Percentiles rank a stretch among this genome's conserved stretches.
These are phyloP conservation scores for Backusella psychrophila DNA, from an alignment of 192 early-diverging fungal genomes.

Conservation along the genomic window DNA sequence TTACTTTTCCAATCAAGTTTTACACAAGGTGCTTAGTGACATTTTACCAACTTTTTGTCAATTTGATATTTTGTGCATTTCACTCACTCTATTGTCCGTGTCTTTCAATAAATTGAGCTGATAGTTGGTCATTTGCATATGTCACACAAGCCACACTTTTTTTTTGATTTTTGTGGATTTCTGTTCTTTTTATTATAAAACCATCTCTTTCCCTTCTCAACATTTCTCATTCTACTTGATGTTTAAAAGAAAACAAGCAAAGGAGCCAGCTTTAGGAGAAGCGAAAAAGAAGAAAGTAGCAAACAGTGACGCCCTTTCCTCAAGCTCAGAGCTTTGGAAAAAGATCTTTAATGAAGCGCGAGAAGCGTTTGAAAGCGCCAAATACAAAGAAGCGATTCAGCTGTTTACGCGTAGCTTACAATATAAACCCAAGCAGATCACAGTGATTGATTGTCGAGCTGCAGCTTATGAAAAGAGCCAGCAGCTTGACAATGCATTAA, in stretches of 20 bases:
- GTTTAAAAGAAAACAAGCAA: neutral
- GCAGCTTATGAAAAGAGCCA: neutral
- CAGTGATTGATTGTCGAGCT: conserved; percentile 9
- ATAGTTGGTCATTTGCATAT: too few relatives aligned
- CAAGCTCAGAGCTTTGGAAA: neutral
- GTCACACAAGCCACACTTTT: too few relatives aligned
- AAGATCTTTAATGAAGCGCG: neutral
- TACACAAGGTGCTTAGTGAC: too few relatives aligned
- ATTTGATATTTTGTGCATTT: too few relatives aligned
- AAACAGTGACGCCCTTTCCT: neutral
- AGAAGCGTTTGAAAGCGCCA: neutral
- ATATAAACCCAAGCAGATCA: neutral
- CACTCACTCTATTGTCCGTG: too few relatives aligned
- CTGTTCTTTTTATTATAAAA: neutral
- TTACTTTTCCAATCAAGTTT: too few relatives aligned
- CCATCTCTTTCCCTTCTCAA: neutral
- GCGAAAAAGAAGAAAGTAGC: neutral
- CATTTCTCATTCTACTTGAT: neutral
- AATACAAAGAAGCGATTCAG: neutral
- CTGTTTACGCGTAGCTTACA: conserved; percentile 5
- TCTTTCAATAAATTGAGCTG: too few relatives aligned
- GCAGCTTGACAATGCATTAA: neutral
- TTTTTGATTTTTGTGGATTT: too few relatives aligned
- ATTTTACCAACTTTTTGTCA: too few relatives aligned
- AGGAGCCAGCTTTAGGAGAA: neutral